Conservation (phyloP, 495 filamentous ascomycete species). For the Annulohypoxylon moriforme region DNA sequence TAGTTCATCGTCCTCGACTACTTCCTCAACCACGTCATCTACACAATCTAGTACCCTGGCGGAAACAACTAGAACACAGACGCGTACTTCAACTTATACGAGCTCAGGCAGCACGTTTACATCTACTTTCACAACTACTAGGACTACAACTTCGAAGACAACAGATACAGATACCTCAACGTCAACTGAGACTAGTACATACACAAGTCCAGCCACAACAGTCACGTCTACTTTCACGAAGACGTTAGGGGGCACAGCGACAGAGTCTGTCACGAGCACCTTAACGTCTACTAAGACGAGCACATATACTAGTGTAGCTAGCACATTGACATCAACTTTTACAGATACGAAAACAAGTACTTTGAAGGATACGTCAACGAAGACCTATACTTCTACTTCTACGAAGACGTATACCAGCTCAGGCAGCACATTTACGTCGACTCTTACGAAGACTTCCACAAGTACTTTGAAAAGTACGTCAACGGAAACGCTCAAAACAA, state of each 20-base stretch:
- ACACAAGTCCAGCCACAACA: slow-evolving; percentile 9
- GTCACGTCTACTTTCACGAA: slow-evolving; percentile 26
- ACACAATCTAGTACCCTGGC: neutral
- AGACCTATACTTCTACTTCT: slow-evolving; percentile 6
- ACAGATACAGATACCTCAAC: slow-evolving; percentile 6
- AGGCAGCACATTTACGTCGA: slow-evolving; percentile 29
- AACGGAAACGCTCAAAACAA: slow-evolving; percentile 14
- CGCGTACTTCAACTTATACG: slow-evolving; percentile 5
- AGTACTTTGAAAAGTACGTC: neutral
- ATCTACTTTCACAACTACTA: slow-evolving; percentile 22
- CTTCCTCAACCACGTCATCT: neutral
- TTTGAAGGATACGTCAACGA: neutral
- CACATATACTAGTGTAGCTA: slow-evolving; percentile 21
- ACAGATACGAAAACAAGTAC: slow-evolving; percentile 19
- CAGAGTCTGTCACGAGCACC: neutral
- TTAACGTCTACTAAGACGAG: slow-evolving; percentile 25
- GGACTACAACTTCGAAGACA: slow-evolving; percentile 15
- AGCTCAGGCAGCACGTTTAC: slow-evolving; percentile 16
- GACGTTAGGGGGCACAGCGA: neutral
- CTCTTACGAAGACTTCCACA: slow-evolving; percentile 6
- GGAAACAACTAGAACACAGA: neutral
- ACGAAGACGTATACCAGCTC: slow-evolving; percentile 24
- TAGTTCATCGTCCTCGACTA: neutral
- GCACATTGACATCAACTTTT: slow-evolving; percentile 22
- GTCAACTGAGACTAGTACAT: slow-evolving; percentile 26